These are phyloP conservation scores for Citrus mangshanensis DNA, from an alignment of 345 rosid genomes.

Conservation along the genomic window DNA sequence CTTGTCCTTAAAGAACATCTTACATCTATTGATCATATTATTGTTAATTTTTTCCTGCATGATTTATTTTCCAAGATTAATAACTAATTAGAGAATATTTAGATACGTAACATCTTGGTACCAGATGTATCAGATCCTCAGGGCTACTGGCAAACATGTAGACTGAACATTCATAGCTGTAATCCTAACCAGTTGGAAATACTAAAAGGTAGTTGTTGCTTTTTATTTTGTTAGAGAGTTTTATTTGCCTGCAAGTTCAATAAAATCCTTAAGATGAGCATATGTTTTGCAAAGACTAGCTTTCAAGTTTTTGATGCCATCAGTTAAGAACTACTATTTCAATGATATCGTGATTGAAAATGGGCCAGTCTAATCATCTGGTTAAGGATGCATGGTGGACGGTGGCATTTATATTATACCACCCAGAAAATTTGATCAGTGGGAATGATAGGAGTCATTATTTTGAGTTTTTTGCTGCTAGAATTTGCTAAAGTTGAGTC, in stretches of 20 bases:
- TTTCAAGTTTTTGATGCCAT: not conserved
- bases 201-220: conserved; percentile 52
- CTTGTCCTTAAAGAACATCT: conserved; percentile 9
- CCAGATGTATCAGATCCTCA: conserved; percentile 56
- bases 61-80: conserved; percentile 18
- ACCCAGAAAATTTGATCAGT: not conserved
- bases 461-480: not conserved
- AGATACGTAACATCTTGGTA: conserved; percentile 72
- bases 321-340: not conserved
- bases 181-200: conserved; percentile 48
- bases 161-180: conserved; percentile 58
- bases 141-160: conserved; percentile 63
- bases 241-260: not conserved
- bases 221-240: not conserved
- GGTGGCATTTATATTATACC: not conserved
- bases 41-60: conserved; percentile 12
- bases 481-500: not conserved
- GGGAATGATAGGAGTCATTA: not conserved
- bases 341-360: not conserved
- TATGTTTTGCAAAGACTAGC: not conserved
- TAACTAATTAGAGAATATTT: conserved; percentile 19
- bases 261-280: not conserved
- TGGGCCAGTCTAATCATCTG: not conserved
- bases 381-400: not conserved
- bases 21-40: not conserved